A percentile compares a stretch with the other conserved stretches of the same genome.
Conservation (phyloP, 257 asterid genomes). For the Osmanthus fragrans region DNA sequence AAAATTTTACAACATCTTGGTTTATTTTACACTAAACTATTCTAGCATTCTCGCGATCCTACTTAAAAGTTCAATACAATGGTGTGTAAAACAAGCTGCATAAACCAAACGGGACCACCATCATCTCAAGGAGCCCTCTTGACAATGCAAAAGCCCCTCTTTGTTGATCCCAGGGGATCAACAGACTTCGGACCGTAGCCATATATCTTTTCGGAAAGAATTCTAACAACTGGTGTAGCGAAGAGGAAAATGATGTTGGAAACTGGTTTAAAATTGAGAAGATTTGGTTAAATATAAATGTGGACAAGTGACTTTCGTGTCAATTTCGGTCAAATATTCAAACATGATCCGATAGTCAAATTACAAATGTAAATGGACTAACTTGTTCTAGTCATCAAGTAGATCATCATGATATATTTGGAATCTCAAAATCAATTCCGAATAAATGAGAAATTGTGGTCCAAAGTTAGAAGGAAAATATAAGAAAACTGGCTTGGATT, state of each 20-base stretch:
- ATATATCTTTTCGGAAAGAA: constrained; percentile 79
- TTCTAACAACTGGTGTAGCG: constrained; percentile 90
- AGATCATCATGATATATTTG: too few relatives aligned
- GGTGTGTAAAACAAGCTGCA: constrained; percentile 90
- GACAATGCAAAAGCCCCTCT: constrained; percentile 82
- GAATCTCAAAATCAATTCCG: too few relatives aligned
- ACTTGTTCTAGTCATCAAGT: too few relatives aligned
- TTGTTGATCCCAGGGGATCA: constrained; percentile 71
- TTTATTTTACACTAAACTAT: constrained; percentile 57
- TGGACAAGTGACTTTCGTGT: too few relatives aligned
- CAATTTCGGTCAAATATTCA: too few relatives aligned
- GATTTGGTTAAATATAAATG: too few relatives aligned
- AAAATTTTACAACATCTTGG: constrained; percentile 62
- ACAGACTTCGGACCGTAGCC: constrained; percentile 82
- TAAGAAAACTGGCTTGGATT: too few relatives aligned
- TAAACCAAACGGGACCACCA: constrained; percentile 85
- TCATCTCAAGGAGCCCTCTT: constrained; percentile 81
- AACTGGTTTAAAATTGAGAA: too few relatives aligned
- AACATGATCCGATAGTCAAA: too few relatives aligned
- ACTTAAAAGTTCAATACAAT: constrained; percentile 80
- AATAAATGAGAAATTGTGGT: too few relatives aligned
- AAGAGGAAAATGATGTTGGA: constrained; percentile 62
- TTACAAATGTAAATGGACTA: too few relatives aligned
- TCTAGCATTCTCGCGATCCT: constrained; percentile 78
- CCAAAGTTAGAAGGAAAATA: too few relatives aligned